phyloP scores from a whole-genome alignment of 768 basidiomycete species.

The Tubosaeta sp. region DNA sequence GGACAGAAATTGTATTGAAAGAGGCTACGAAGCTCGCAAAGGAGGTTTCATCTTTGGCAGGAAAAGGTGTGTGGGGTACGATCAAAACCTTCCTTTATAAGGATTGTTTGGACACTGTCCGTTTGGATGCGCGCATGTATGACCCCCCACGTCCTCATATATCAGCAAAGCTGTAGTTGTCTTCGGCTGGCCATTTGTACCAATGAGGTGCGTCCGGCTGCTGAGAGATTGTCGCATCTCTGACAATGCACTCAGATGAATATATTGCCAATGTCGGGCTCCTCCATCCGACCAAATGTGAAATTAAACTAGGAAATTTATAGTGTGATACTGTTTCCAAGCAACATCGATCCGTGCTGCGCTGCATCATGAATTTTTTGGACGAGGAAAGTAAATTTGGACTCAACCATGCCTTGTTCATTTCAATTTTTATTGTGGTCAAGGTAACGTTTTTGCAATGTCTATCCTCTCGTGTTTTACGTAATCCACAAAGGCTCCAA shows the following conservation, averaged over 20 bases:
- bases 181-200: background rate
- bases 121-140: constrained; percentile 15
- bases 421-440: background rate
- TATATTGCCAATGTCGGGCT: background rate
- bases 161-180: constrained; percentile 17
- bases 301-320: constrained; percentile 1
- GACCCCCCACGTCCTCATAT: constrained; percentile 1
- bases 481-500: constrained; percentile 3
- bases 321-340: constrained; percentile 11
- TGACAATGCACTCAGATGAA: constrained; percentile 3
- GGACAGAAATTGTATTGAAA: constrained; percentile 54
- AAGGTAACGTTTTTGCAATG: constrained; percentile 19
- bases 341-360: constrained; percentile 1
- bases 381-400: background rate
- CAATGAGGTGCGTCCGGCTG: constrained; percentile 6
- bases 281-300: constrained; percentile 7
- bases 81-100: constrained; percentile 65
- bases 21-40: constrained; percentile 64
- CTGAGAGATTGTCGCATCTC: background rate
- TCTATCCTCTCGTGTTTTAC: constrained; percentile 7
- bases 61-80: constrained; percentile 64
- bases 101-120: constrained; percentile 45
- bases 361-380: background rate
- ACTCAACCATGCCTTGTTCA: constrained; percentile 5
- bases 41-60: constrained; percentile 46